Conservation (phyloP, 148 eudicot genomes). For the Arctostaphylos glauca region DNA sequence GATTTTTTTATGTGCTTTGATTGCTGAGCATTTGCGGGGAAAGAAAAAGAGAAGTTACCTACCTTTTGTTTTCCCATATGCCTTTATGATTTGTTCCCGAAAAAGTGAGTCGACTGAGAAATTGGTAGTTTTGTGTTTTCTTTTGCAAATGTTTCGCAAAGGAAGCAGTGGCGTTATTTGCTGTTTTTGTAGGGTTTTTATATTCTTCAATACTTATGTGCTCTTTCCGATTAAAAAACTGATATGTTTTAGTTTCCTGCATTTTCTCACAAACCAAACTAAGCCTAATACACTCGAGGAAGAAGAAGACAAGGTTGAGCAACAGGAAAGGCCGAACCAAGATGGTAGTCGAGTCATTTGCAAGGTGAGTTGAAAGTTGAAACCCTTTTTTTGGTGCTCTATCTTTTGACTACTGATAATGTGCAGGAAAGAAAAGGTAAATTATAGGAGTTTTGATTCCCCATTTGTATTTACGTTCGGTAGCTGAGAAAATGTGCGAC, state of each 20-base stretch:
- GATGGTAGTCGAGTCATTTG: neutral
- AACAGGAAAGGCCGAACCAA: neutral
- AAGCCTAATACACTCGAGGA: neutral
- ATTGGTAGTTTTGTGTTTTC: neutral
- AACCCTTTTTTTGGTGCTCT: neutral
- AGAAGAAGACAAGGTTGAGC: neutral
- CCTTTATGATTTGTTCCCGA: neutral
- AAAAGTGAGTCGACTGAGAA: neutral
- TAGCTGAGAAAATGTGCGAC: neutral
- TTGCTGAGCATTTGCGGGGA: neutral
- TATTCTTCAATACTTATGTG: neutral
- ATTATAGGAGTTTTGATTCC: neutral
- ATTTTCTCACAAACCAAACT: neutral
- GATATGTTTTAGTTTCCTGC: neutral
- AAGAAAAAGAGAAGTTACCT: neutral
- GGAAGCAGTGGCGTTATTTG: neutral
- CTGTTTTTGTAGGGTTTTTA: no score
- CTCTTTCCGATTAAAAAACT: neutral
- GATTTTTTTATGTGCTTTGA: neutral
- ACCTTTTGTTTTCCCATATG: neutral
- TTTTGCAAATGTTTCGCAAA: neutral
- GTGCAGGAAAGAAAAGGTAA: neutral
- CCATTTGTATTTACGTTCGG: neutral
- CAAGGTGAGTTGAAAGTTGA: neutral
- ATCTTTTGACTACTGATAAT: neutral